phyloP scores from a whole-genome alignment of 108 stramenopile genomes.

The Aurantiochytrium sp. region DNA sequence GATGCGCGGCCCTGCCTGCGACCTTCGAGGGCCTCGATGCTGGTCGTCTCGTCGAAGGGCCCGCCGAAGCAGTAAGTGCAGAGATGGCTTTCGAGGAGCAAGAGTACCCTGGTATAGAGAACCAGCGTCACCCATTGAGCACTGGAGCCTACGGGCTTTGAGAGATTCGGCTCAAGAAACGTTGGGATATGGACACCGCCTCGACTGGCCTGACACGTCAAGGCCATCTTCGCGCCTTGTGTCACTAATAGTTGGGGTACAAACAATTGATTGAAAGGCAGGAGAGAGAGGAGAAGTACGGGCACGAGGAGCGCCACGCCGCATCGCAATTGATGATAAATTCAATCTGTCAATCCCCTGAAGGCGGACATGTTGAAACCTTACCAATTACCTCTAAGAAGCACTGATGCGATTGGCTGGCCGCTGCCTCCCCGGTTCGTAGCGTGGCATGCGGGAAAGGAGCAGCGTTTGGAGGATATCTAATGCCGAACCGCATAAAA shows the following conservation, averaged over 20 bases:
- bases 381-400: conserved; percentile 30
- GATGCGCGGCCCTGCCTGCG: too few relatives aligned
- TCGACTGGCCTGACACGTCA: neutral
- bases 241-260: neutral
- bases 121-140: conserved; percentile 9
- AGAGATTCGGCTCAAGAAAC: neutral
- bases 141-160: conserved; percentile 18
- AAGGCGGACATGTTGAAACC: neutral
- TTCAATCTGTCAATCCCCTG: conserved; percentile 27
- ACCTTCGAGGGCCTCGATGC: too few relatives aligned
- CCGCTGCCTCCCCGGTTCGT: too few relatives aligned
- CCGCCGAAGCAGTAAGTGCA: too few relatives aligned
- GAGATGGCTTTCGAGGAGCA: too few relatives aligned
- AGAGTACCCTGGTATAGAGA: neutral
- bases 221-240: conserved; percentile 8
- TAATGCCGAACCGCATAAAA: too few relatives aligned
- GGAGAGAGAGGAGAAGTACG: neutral
- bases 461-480: too few relatives aligned
- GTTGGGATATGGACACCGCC: neutral
- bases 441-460: too few relatives aligned
- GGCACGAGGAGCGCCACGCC: too few relatives aligned
- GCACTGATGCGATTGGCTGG: neutral
- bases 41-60: too few relatives aligned
- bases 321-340: neutral
- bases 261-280: neutral